phyloP scores from a whole-genome alignment of 768 basidiomycete genomes.

The Russula vinacea region DNA sequence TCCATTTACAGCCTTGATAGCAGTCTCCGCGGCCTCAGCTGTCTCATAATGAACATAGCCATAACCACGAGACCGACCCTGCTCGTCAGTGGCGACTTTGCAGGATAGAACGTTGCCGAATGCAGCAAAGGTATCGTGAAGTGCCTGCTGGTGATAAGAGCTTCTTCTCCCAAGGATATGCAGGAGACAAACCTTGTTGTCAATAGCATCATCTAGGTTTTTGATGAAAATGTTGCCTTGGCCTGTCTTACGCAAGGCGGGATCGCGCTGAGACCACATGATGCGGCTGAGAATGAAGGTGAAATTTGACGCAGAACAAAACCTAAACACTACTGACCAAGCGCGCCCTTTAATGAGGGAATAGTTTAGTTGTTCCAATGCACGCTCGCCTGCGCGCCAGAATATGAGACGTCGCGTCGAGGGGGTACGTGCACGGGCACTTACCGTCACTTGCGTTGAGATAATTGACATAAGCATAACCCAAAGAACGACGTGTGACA shows the following conservation, averaged over 20 bases:
- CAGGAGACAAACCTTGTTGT: slow-evolving; percentile 74
- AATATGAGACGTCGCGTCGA: slow-evolving; percentile 23
- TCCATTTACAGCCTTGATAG: slow-evolving; percentile 98
- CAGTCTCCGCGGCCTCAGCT: slow-evolving; percentile 89
- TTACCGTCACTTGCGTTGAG: slow-evolving; percentile 89
- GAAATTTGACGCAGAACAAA: neutral
- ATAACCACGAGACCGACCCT: slow-evolving; percentile 94
- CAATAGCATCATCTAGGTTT: slow-evolving; percentile 94
- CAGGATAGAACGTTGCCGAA: slow-evolving; percentile 98
- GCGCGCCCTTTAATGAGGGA: slow-evolving; percentile 97
- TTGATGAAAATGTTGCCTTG: slow-evolving; percentile 99
- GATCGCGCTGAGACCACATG: slow-evolving; percentile 99
- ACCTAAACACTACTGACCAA: slow-evolving; percentile 56
- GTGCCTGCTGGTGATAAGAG: slow-evolving; percentile 56
- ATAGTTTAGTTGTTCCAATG: slow-evolving; percentile 98
- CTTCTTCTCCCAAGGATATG: neutral
- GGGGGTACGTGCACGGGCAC: slow-evolving; percentile 31
- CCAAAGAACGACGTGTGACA: slow-evolving; percentile 98
- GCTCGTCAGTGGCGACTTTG: slow-evolving; percentile 97
- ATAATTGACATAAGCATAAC: slow-evolving; percentile 99
- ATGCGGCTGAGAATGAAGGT: slow-evolving; percentile 68
- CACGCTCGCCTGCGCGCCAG: slow-evolving; percentile 74
- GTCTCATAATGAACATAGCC: slow-evolving; percentile 99
- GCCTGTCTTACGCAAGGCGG: slow-evolving; percentile 97
- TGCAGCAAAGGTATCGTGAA: slow-evolving; percentile 98